Base-by-base conservation (phyloP, 2,329 filamentous ascomycete species). In the Penicillium rolfsii region DNA sequence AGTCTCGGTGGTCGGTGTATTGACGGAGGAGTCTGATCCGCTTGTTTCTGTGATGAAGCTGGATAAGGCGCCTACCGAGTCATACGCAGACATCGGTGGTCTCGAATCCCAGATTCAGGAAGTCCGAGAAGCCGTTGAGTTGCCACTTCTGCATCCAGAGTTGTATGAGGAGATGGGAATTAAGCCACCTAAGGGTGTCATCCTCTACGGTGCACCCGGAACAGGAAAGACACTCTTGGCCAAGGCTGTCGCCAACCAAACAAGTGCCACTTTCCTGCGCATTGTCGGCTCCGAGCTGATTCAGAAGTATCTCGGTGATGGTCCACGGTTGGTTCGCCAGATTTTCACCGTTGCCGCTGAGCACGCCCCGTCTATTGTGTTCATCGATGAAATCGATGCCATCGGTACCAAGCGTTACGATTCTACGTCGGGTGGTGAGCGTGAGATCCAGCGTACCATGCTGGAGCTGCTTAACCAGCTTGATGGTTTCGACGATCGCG, bases 141-240 rank as follows among this genome's bases (percentile, higher is more conserved):
- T 99, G 71, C 95, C 95, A 5, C 83, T 99, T 65, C 84, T 99
- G 61, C 95, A 99, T 76, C 95, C 95, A 0, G 95, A 99, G 80
- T 82, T 99, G 55, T 99, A 99, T 80, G 95, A 99, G 79, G 95
- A 99, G 83, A 99, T 99, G 95, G 95, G 95, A 74, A 98, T 99
- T 85, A 99, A 99, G 80, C 95, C 95, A 4, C 95, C 95, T 63
- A 99, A 99, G 85, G 95, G 95, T 85, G 95, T 99, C 71, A 99
- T 99, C 73, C 89, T 99, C 28, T 99, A 99, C 77, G 95, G 95
- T 81, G 93, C 92, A 5, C 95, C 95, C 0, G 95, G 95, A 78
- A 99, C 95, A 8, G 95, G 95, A 79, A 99, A 98, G 83, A 98
- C 93, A 5, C 83, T 97, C 3, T 83, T 99, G 60, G 95, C 95